A percentile compares a stretch with the other conserved stretches of the same genome.
Evolutionary conservation across 2,329 filamentous ascomycete genomes (phyloP).

Genomic region (Metarhizium anisopliae): DNA sequence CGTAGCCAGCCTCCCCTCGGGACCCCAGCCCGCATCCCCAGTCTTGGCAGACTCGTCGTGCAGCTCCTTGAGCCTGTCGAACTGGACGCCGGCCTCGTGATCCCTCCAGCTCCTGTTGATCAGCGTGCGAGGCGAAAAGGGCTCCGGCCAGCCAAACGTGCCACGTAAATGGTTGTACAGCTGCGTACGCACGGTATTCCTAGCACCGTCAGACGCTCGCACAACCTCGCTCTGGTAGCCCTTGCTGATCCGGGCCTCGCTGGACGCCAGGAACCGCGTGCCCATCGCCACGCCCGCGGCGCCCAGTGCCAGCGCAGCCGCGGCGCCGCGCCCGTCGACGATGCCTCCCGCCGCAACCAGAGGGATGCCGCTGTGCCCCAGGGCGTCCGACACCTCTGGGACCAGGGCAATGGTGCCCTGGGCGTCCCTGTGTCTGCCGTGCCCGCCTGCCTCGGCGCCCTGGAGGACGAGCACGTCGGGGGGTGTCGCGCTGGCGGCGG

Average conservation of each 20-base stretch:
- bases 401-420: slow-evolving; percentile 36
- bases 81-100: slow-evolving; percentile 25
- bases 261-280: slow-evolving; percentile 50
- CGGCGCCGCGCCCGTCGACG: slow-evolving; percentile 39
- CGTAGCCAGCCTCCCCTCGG: slow-evolving; percentile 37
- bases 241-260: slow-evolving; percentile 28
- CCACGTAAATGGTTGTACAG: slow-evolving; percentile 36
- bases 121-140: slow-evolving; percentile 30
- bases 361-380: slow-evolving; percentile 26
- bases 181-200: slow-evolving; percentile 29
- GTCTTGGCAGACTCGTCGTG: slow-evolving; percentile 30
- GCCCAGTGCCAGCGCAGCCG: slow-evolving; percentile 40
- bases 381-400: slow-evolving; percentile 37
- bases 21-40: slow-evolving; percentile 38
- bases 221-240: slow-evolving; percentile 35
- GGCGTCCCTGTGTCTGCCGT: slow-evolving; percentile 36
- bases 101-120: slow-evolving; percentile 29
- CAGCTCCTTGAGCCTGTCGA: slow-evolving; percentile 33
- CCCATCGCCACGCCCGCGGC: slow-evolving; percentile 50
- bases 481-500: slow-evolving; percentile 20
- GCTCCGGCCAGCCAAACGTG: slow-evolving; percentile 31
- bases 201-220: slow-evolving; percentile 28
- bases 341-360: slow-evolving; percentile 45
- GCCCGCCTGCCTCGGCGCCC: slow-evolving; percentile 45
- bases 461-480: slow-evolving; percentile 45